phyloP scores from a whole-genome alignment of 768 basidiomycete genomes.

The Cystobasidiopsis lactophilus region DNA sequence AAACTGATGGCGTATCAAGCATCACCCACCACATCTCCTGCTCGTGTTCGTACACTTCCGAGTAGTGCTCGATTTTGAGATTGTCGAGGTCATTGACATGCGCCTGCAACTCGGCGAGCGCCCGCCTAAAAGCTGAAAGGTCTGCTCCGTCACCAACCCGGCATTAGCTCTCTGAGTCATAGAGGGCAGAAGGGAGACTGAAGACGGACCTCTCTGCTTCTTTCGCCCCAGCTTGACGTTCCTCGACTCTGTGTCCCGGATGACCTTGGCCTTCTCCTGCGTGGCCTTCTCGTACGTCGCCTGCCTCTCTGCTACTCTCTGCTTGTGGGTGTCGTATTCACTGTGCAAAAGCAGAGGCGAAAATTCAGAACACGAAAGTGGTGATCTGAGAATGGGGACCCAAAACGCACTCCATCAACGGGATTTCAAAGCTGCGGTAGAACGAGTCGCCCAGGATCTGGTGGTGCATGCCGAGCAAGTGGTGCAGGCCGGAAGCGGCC shows the following conservation, averaged over 20 bases:
- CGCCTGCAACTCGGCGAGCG: slow-evolving; percentile 3
- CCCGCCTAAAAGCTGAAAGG: slow-evolving; percentile 5
- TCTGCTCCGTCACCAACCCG: slow-evolving; percentile 1
- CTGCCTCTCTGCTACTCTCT: slow-evolving; percentile 5
- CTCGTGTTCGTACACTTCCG: slow-evolving; percentile 5
- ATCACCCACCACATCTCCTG: slow-evolving; percentile 8
- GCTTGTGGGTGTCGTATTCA: slow-evolving; percentile 6
- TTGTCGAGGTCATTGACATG: slow-evolving; percentile 10
- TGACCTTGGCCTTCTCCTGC: slow-evolving; percentile 7
- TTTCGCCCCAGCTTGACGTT: slow-evolving; percentile 7
- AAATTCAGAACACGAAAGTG: too few species aligned
- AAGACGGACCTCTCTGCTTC: slow-evolving; percentile 10
- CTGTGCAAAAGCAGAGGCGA: neutral
- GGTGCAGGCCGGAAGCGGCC: slow-evolving; percentile 10
- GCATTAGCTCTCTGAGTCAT: too few species aligned
- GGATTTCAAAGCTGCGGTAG: slow-evolving; percentile 9
- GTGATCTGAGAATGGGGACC: too few species aligned
- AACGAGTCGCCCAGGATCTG: slow-evolving; percentile 8
- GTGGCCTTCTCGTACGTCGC: slow-evolving; percentile 10
- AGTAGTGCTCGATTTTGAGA: slow-evolving; percentile 8
- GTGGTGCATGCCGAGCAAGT: slow-evolving; percentile 6
- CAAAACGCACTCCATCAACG: slow-evolving; percentile 1
- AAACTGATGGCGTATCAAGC: too few species aligned
- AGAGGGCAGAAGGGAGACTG: neutral
- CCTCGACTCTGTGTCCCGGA: slow-evolving; percentile 10